Evolutionary conservation across 768 basidiomycete genomes (phyloP).

Genomic region (Lyophyllum shimeji): DNA sequence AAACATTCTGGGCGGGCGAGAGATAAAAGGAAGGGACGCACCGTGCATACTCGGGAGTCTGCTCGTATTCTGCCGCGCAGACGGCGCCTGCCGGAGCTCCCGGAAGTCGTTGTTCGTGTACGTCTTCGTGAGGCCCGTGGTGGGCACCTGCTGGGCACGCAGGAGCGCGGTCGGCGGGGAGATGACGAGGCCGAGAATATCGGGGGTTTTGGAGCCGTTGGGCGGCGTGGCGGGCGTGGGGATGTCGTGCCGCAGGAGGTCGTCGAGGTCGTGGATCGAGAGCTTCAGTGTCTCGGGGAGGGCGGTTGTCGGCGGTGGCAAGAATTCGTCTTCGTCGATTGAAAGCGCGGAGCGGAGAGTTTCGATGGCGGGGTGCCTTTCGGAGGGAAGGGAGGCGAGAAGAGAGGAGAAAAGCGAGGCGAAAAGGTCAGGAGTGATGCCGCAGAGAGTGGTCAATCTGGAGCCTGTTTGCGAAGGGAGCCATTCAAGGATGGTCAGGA

Average conservation of each 20-base stretch:
- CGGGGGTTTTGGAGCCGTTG: constrained; percentile 40
- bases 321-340: constrained; percentile 41
- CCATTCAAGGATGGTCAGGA: constrained; percentile 56
- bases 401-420: constrained; percentile 44
- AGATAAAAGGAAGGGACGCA: constrained; percentile 23
- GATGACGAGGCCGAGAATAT: constrained; percentile 54
- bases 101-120: constrained; percentile 83
- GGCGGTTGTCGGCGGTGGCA: constrained; percentile 29
- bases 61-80: constrained; percentile 80
- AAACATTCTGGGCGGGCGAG: not conserved
- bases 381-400: constrained; percentile 22
- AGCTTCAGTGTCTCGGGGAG: constrained; percentile 43
- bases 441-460: constrained; percentile 45
- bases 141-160: constrained; percentile 63
- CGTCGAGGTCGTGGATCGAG: constrained; percentile 46
- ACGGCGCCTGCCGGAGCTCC: constrained; percentile 64
- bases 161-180: constrained; percentile 65
- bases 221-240: constrained; percentile 46
- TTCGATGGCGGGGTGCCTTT: constrained; percentile 21
- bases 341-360: constrained; percentile 28
- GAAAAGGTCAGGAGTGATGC: constrained; percentile 48
- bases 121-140: constrained; percentile 74
- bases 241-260: constrained; percentile 38
- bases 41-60: constrained; percentile 84
- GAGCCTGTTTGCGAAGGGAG: constrained; percentile 43